phyloP scores from a whole-genome alignment of 2,329 filamentous ascomycete genomes.

The Scorias spongiosa region DNA sequence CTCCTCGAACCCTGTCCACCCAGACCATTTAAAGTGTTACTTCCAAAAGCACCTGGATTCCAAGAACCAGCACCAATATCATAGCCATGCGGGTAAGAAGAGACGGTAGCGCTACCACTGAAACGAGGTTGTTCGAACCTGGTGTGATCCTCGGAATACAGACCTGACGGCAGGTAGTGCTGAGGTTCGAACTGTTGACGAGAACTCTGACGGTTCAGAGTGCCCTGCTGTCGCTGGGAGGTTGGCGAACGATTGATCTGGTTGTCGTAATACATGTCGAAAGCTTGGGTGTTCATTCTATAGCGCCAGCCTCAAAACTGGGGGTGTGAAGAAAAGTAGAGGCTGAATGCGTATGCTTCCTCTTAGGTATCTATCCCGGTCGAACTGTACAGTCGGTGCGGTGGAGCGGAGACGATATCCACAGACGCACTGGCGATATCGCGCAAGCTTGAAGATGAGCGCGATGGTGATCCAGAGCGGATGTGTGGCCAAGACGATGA shows the following conservation, averaged over 20 bases:
- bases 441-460: too few species aligned
- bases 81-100: slow-evolving; percentile 49
- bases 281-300: slow-evolving; percentile 18
- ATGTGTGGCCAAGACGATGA: too few species aligned
- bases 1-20: slow-evolving; percentile 24
- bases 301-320: not conserved
- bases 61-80: slow-evolving; percentile 62
- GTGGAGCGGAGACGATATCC: too few species aligned
- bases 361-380: too few species aligned
- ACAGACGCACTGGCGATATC: too few species aligned
- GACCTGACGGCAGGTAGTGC: slow-evolving; percentile 49
- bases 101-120: slow-evolving; percentile 43
- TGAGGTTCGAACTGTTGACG: slow-evolving; percentile 54
- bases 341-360: too few species aligned
- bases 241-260: slow-evolving; percentile 55
- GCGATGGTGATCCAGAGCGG: too few species aligned
- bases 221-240: slow-evolving; percentile 49
- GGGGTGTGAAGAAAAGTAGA: too few species aligned
- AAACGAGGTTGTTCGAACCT: slow-evolving; percentile 38
- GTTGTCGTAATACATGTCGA: slow-evolving; percentile 62
- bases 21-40: slow-evolving; percentile 38
- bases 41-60: slow-evolving; percentile 59
- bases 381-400: too few species aligned
- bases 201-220: slow-evolving; percentile 55
- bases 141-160: slow-evolving; percentile 57